A percentile compares a stretch with the other conserved stretches of the same genome.
phyloP scores from a whole-genome alignment of 2,329 filamentous ascomycete species.

The Periconia macrospinosa region DNA sequence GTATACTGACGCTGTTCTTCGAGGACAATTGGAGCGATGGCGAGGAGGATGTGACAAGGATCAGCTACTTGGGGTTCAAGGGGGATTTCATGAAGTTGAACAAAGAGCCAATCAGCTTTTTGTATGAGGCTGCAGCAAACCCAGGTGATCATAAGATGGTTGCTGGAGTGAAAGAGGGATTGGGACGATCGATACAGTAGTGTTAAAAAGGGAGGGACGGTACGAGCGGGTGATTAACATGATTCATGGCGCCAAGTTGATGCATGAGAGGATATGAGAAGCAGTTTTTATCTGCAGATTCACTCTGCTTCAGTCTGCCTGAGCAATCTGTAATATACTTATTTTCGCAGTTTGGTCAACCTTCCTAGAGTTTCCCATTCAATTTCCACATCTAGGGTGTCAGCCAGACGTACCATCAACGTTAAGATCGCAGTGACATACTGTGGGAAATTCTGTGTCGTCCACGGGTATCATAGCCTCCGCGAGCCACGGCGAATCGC shows the following conservation, averaged over 20 bases:
- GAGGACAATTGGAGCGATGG: slow-evolving; percentile 81
- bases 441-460: slow-evolving; percentile 14
- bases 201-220: neutral
- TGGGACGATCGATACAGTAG: slow-evolving; percentile 20
- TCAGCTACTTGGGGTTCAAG: slow-evolving; percentile 88
- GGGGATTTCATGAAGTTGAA: slow-evolving; percentile 91
- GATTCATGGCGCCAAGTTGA: too few relatives aligned
- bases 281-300: neutral
- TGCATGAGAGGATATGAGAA: neutral
- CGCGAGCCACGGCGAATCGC: neutral
- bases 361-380: neutral
- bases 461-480: slow-evolving; percentile 19
- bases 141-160: slow-evolving; percentile 75
- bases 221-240: too few relatives aligned
- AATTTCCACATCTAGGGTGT: slow-evolving; percentile 13
- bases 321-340: neutral
- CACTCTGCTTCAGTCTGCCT: neutral
- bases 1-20: slow-evolving; percentile 81
- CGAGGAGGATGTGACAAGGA: slow-evolving; percentile 75
- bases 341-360: neutral
- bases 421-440: slow-evolving; percentile 16
- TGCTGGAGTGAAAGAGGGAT: slow-evolving; percentile 40
- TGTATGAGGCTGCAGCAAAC: slow-evolving; percentile 94
- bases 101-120: slow-evolving; percentile 77
- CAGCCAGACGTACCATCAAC: slow-evolving; percentile 8